Evolutionary conservation across 805 yeast genomes (phyloP), one percentile per base, ranked within the genome.

Genomic region (Spathaspora sp.): DNA sequence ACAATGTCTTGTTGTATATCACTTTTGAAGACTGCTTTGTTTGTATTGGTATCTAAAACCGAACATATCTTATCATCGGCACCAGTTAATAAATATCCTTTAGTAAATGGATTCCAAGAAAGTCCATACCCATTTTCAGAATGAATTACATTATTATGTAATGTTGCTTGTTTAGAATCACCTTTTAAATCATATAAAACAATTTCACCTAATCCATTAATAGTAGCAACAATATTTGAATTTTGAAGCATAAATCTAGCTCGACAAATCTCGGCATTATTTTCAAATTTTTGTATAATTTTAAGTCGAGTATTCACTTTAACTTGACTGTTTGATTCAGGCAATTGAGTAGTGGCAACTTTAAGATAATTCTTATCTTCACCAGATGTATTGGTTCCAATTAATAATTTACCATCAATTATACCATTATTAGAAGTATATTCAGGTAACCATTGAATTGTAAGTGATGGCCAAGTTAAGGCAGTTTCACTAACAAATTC

Each of bases 401-500:
- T 62, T 9, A 87, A 60, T 51, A 88, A 58, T 49, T 80, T 77
- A 55, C 86, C 78, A 23, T 76, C 75, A 11, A 75, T 68, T 5
- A 68, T 62, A 1, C 65, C 67, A 16, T 63, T 60, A 26, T 49
- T 57, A 12, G n/a, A 19, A 11, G 52, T 46, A 55, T 61, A 56
- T 28, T 70, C 71, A 0, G 91, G 92, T 7, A 86, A 65, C 92
- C 94, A 88, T 66, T 88, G 89, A 4, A 86, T 77, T 1, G 93
- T 85, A 47, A 88, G 72, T 2, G 92, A 84, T 1, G 96, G 96
- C 96, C 96, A 88, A 11, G 85, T 80, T 44, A 88, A 69, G 2
- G 87, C 89, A 0, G 93, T 86, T 61, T 88, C 94, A 47, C 87
- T 82, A 31, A 88, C 89, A 63, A 85, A 87, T 59, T 87, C 91